Base-by-base conservation (phyloP, 768 basidiomycete genomes). In the Russula compacta region DNA sequence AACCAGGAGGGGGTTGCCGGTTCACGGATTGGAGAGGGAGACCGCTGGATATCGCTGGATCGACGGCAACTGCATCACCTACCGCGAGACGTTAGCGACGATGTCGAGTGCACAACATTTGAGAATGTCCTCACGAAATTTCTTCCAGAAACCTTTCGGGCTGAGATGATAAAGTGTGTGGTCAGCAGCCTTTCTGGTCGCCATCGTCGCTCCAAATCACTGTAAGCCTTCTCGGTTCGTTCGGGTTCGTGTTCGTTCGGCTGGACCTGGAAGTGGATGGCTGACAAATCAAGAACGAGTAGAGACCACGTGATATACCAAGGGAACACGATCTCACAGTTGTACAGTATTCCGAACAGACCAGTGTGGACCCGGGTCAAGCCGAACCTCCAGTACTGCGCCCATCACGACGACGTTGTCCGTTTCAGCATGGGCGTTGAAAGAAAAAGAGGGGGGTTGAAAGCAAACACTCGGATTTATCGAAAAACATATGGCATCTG, bases 91-190 rank as follows among this genome's bases (percentile, higher is more conserved):
- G 44, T 29, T 29, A 29, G 24, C 24, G 1, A 29, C 24, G 24
- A 29, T 29, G 24, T 29, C 24, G 24, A 17, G 33, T 10, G 17
- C 9, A 15, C 49, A 51, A 40, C 9, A 11, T 14, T 5, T 32
- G 15, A 38, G 2, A 12, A 29, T 6, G 19, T 42, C 79, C 91
- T 61, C 67, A 93, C 93, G 84, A 70, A 97, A 92, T 77, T 89
- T 92, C 83, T 95, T 95, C 94, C 94, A 95, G 72, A 95, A 95
- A 9, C 94, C 93, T 73, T 87, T 85, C 29, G 89, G 86, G 68
- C 82, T 83, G 68, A 92, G 82, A 71, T 97, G 94, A 74, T 97
- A 97, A 48, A 92, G 80, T 3, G 90, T 94, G 40, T 87, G 85
- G 70, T 97, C 92, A 65, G 92, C 90, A 33, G 79, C 84, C 75